phyloP scores from a whole-genome alignment of 1,139 yeast species.

The Sugiyamaella neomexicana region DNA sequence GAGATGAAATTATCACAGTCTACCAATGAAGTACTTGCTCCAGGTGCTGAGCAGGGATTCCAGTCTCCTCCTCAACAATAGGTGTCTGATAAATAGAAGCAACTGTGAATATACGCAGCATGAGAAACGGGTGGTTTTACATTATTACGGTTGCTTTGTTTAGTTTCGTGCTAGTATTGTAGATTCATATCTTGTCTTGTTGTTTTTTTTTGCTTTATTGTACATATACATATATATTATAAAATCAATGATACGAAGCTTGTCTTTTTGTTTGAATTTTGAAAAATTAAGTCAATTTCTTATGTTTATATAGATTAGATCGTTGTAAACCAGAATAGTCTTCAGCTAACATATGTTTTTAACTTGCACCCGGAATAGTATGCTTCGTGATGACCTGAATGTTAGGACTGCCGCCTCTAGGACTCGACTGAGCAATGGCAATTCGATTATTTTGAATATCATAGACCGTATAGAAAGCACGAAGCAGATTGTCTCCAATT shows the following conservation, averaged over 20 bases:
- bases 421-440: conserved; percentile 52
- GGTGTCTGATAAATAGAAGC: conserved; percentile 5
- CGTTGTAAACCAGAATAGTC: too few species aligned
- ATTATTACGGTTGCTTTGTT: background rate
- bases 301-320: background rate
- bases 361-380: conserved; percentile 30
- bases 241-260: background rate
- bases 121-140: too few species aligned
- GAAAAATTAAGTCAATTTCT: background rate
- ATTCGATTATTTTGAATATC: conserved; percentile 54
- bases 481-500: conserved; percentile 54
- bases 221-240: background rate
- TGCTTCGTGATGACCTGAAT: conserved; percentile 37
- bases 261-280: too few species aligned
- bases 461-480: conserved; percentile 56
- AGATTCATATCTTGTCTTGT: conserved; percentile 1
- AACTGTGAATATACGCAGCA: background rate
- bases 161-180: conserved; percentile 3
- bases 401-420: conserved; percentile 27
- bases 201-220: background rate
- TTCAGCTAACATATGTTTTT: background rate
- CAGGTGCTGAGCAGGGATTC: conserved; percentile 64
- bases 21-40: conserved; percentile 79
- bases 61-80: conserved; percentile 36
- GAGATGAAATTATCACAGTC: conserved; percentile 85